Evolutionary conservation across 2,329 filamentous ascomycete genomes (phyloP), one percentile per base, ranked within the genome.

Genomic region (Trichoderma aggressivum): DNA sequence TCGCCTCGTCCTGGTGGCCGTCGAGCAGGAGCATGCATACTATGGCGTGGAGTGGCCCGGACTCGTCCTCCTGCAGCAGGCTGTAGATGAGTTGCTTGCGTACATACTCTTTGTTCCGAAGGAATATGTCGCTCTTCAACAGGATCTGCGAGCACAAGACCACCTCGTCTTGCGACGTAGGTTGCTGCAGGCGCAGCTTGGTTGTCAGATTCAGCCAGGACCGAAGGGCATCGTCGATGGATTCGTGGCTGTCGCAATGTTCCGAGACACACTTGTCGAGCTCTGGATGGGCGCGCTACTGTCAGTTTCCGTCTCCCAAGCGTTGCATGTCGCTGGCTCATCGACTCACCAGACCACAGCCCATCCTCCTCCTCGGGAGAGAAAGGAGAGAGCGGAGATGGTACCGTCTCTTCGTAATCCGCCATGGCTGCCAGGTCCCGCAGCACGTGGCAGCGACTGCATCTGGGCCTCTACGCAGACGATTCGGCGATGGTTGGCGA

Each of bases 1-100:
- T 91, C 30, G 85, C 82, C 77, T 97, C 94, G 79, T 95, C 89
- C 56, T 87, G 84, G 72, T 91, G 91, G 56, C 95, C 96, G 80
- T 98, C 94, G 76, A 95, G 91, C 26, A 98, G 88, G 39, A 99
- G 87, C 76, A 98, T 91, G 73, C 91, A 94, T 28, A 91, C 88
- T 72, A 97, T 93, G 72, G 94, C 86, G 80, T 97, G 92, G 60
- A 99, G 85, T n/a, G 90, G 89, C 39, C 89, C 88, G 21, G 88
- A 82, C 75, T 97, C 93, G 77, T 98, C 94, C 82, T 98, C 96
- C 86, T 97, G 87, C 75, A 98, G 83, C 66, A 99, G 85, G 80
- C 94, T 94, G 81, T 97, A 94, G 74, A 98, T 90, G 77, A 99
- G 94, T 83, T 98, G 96, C 58, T 89, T 92, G 74, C 95, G 92